Conservation (phyloP, 2,329 filamentous ascomycete genomes). For the Pseudopyrenochaeta lycopersici region DNA sequence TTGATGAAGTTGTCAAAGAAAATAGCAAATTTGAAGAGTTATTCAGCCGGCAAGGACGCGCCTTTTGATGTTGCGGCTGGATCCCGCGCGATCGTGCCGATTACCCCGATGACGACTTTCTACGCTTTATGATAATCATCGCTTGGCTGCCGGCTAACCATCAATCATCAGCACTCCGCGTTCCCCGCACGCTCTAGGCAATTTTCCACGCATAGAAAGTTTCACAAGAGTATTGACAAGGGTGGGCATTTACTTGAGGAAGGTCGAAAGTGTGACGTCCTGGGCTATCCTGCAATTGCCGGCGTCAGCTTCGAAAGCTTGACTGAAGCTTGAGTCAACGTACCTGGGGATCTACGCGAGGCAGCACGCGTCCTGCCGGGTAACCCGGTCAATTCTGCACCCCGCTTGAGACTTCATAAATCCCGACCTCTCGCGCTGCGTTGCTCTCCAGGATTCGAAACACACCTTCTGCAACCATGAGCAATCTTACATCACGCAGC, state of each 20-base stretch:
- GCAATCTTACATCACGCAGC: conserved; percentile 11
- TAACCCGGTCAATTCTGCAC: conserved; percentile 3
- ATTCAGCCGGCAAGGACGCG: conserved; percentile 4
- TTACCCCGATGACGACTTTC: conserved; percentile 54
- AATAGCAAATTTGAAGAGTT: conserved; percentile 1
- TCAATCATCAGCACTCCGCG: conserved; percentile 5
- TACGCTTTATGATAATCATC: conserved; percentile 26
- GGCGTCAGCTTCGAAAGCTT: conserved; percentile 26
- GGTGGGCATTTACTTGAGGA: conserved; percentile 3
- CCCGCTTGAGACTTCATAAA: conserved; percentile 16
- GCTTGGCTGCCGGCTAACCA: conserved; percentile 13
- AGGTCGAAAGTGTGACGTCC: conserved; percentile 13
- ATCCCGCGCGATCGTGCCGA: conserved; percentile 17
- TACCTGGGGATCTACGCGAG: conserved; percentile 21
- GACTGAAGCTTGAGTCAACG: conserved; percentile 34
- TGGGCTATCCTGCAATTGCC: conserved; percentile 40
- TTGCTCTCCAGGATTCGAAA: conserved; percentile 9
- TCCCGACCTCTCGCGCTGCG: conserved; percentile 10
- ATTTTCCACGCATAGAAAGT: conserved; percentile 17
- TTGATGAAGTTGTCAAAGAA: conserved; percentile 5
- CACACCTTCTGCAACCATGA: conserved; percentile 23
- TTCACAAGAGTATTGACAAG: conserved; percentile 3
- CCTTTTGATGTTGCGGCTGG: conserved; percentile 20
- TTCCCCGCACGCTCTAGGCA: conserved; percentile 22
- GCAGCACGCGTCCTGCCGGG: conserved; percentile 4